Conservation (phyloP, 2,329 filamentous ascomycete genomes). For the Lithohypha guttulata region DNA sequence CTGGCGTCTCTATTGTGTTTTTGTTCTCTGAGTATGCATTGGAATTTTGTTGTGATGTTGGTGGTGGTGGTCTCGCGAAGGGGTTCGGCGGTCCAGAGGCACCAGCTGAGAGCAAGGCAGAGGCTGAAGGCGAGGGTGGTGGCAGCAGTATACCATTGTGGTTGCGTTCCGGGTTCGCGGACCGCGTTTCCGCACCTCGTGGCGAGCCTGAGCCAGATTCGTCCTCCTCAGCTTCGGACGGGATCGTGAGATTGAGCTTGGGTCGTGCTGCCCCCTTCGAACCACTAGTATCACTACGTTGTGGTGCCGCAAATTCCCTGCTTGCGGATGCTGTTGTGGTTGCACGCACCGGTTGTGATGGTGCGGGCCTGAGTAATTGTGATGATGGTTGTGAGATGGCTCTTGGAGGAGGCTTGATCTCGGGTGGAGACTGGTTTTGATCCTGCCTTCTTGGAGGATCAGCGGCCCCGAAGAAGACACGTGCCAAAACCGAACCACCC, state of each 20-base stretch:
- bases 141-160: conserved; percentile 65
- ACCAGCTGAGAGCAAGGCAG: conserved; percentile 76
- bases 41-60: conserved; percentile 36
- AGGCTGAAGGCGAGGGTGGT: conserved; percentile 82
- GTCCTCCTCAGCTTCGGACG: conserved; percentile 72
- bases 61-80: conserved; percentile 77
- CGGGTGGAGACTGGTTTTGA: conserved; percentile 56
- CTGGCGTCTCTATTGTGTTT: conserved; percentile 58
- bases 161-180: conserved; percentile 25
- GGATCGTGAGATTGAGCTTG: conserved; percentile 85
- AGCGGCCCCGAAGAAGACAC: conserved; percentile 61
- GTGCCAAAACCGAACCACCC: conserved; percentile 74
- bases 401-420: conserved; percentile 42
- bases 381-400: conserved; percentile 14
- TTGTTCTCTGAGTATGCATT: conserved; percentile 30
- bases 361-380: conserved; percentile 39
- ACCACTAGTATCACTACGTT: conserved; percentile 58
- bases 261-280: conserved; percentile 57
- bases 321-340: conserved; percentile 50
- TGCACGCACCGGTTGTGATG: conserved; percentile 34
- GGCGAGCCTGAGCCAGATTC: conserved; percentile 59
- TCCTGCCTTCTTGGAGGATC: conserved; percentile 36
- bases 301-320: conserved; percentile 61
- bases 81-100: conserved; percentile 90
- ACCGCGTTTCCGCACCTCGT: conserved; percentile 45